Conservation (phyloP, 1,284 basidiomycete species). For the Austroboletus olivaceoglutinosus region DNA sequence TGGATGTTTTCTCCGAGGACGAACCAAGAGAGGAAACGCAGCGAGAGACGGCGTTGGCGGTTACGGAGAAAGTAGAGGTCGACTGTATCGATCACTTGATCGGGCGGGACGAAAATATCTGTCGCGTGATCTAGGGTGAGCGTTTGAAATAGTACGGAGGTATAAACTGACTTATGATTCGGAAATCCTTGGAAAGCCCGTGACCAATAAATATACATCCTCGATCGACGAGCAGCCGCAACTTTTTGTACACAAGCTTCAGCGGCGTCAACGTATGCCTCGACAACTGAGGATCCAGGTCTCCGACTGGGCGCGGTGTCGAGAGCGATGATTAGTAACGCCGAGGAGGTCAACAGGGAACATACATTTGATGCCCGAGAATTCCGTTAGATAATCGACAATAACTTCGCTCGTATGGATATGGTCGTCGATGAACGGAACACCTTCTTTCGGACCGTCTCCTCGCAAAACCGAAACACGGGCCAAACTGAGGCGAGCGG, state of each 20-base stretch:
- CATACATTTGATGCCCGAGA: conserved; percentile 91
- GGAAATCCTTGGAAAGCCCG: conserved; percentile 98
- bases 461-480: conserved; percentile 94
- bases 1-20: conserved; percentile 91
- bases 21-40: conserved; percentile 95
- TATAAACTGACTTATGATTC: conserved; percentile 87
- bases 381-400: conserved; percentile 96
- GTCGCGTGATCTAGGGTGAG: background rate
- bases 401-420: conserved; percentile 94
- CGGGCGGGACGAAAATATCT: conserved; percentile 96
- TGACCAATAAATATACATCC: conserved; percentile 98
- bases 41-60: conserved; percentile 83
- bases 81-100: conserved; percentile 96
- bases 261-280: conserved; percentile 89
- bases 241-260: conserved; percentile 97
- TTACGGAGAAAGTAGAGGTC: conserved; percentile 86
- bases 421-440: conserved; percentile 97
- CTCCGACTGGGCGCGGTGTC: conserved; percentile 62
- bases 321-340: conserved; percentile 6
- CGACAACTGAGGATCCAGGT: conserved; percentile 84
- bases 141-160: background rate
- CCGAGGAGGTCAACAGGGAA: background rate
- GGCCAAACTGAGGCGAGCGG: conserved; percentile 88
- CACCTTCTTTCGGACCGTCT: conserved; percentile 71
- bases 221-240: conserved; percentile 90